These are phyloP conservation scores for Populus davidiana DNA, from an alignment of 345 rosid species.

Conservation along the genomic window DNA sequence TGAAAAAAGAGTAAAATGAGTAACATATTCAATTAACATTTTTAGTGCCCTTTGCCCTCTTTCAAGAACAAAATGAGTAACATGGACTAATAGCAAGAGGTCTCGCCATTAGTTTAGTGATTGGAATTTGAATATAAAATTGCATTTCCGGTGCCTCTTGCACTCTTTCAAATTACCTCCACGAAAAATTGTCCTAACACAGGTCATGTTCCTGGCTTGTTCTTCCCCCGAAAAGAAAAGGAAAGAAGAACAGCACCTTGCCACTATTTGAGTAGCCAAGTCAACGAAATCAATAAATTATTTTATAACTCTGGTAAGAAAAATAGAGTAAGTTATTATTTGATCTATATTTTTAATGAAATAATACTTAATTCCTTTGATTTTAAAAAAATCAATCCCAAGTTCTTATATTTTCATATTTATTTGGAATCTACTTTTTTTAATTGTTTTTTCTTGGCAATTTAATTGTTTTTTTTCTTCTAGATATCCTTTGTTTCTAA, in stretches of 20 bases:
- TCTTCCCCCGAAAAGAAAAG: not conserved
- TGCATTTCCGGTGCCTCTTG: not conserved
- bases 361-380: not conserved
- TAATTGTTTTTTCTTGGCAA: not conserved
- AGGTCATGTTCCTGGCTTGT: not conserved
- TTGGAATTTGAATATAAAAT: not conserved
- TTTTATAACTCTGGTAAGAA: not conserved
- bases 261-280: not conserved
- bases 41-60: not conserved
- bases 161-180: not conserved
- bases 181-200: not conserved
- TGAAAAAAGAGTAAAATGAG: not conserved
- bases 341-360: not conserved
- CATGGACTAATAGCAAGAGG: not conserved
- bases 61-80: too few species aligned
- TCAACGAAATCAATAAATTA: not conserved
- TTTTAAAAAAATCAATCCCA: not conserved
- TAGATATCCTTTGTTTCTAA: not conserved
- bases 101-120: not conserved
- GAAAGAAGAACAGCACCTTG: too few species aligned
- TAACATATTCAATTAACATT: not conserved
- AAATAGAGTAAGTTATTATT: too few species aligned
- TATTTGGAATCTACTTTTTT: too few species aligned
- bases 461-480: too few species aligned
- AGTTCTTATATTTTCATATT: too few species aligned